Conservation (phyloP, 2,329 filamentous ascomycete species). For the Fusarium fujikuroi region DNA sequence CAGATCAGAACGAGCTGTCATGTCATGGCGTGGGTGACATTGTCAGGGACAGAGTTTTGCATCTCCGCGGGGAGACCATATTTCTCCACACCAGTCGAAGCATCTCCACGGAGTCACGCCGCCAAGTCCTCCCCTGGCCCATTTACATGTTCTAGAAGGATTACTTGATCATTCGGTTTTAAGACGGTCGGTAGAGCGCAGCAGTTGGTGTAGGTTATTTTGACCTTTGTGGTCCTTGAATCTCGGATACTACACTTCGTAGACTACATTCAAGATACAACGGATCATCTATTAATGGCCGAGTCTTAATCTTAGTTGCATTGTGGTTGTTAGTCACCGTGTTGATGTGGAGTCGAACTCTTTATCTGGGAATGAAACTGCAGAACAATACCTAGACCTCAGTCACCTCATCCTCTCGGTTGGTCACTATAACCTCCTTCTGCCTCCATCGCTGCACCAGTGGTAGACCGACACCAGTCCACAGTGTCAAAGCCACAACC, state of each 20-base stretch:
- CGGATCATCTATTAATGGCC: too few species aligned
- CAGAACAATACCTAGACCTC: too few species aligned
- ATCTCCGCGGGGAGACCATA: not conserved
- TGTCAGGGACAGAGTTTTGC: slow-evolving; percentile 2
- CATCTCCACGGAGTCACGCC: slow-evolving; percentile 11
- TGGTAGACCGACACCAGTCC: slow-evolving; percentile 48
- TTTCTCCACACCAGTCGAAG: slow-evolving; percentile 5
- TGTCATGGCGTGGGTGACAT: not conserved
- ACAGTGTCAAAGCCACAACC: slow-evolving; percentile 49
- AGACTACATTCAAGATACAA: not conserved
- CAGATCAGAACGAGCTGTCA: slow-evolving; percentile 15
- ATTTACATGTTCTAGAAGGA: rapidly evolving
- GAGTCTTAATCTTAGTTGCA: rapidly evolving
- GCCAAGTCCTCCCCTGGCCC: not conserved
- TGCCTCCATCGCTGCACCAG: slow-evolving; percentile 36
- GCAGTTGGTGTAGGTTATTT: not conserved
- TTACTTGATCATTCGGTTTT: not conserved
- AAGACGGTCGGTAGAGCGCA: not conserved
- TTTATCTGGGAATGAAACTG: too few species aligned
- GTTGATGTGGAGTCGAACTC: too few species aligned
- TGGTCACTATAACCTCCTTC: slow-evolving; percentile 10
- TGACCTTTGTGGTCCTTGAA: too few species aligned
- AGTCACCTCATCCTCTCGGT: too few species aligned
- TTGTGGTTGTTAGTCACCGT: too few species aligned
- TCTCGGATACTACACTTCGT: not conserved